phyloP scores from a whole-genome alignment of 495 filamentous ascomycete genomes.

The Hyphodiscus hymeniophilus region DNA sequence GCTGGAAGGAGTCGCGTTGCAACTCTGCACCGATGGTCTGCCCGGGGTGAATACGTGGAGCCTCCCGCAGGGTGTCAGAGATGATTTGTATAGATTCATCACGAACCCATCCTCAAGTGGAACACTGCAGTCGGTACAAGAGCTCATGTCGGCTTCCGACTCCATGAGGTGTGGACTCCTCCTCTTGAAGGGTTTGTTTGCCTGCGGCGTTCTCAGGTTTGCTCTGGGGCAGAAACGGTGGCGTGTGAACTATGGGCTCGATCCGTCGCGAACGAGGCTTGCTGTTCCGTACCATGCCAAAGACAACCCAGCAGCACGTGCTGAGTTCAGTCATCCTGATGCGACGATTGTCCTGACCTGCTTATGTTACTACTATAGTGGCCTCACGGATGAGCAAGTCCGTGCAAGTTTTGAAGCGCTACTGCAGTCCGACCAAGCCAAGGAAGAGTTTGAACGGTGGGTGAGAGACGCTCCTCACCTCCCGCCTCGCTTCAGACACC shows the following conservation, averaged over 20 bases:
- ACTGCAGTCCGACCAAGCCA: slow-evolving; percentile 44
- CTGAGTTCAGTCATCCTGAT: slow-evolving; percentile 72
- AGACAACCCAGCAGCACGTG: slow-evolving; percentile 49
- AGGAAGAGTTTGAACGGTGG: slow-evolving; percentile 49
- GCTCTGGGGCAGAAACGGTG: slow-evolving; percentile 52
- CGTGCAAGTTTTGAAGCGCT: slow-evolving; percentile 40
- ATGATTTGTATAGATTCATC: slow-evolving; percentile 38
- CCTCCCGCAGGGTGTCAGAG: slow-evolving; percentile 28
- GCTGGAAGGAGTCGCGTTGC: neutral
- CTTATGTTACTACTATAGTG: slow-evolving; percentile 60
- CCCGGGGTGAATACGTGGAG: slow-evolving; percentile 32
- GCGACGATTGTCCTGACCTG: slow-evolving; percentile 59
- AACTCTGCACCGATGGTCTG: slow-evolving; percentile 32
- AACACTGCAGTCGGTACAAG: slow-evolving; percentile 29
- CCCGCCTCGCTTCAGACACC: slow-evolving; percentile 30
- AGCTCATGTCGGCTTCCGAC: slow-evolving; percentile 10
- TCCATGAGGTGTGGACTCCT: slow-evolving; percentile 35
- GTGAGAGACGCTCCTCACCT: slow-evolving; percentile 29
- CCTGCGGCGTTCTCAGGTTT: slow-evolving; percentile 46
- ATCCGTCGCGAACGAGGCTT: slow-evolving; percentile 40
- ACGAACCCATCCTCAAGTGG: slow-evolving; percentile 21
- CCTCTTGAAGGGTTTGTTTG: slow-evolving; percentile 53
- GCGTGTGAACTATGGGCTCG: slow-evolving; percentile 59
- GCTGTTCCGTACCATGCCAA: slow-evolving; percentile 71
- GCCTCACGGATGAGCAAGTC: slow-evolving; percentile 48